Conservation (phyloP, 2,329 filamentous ascomycete species). For the Alternaria alternata region DNA sequence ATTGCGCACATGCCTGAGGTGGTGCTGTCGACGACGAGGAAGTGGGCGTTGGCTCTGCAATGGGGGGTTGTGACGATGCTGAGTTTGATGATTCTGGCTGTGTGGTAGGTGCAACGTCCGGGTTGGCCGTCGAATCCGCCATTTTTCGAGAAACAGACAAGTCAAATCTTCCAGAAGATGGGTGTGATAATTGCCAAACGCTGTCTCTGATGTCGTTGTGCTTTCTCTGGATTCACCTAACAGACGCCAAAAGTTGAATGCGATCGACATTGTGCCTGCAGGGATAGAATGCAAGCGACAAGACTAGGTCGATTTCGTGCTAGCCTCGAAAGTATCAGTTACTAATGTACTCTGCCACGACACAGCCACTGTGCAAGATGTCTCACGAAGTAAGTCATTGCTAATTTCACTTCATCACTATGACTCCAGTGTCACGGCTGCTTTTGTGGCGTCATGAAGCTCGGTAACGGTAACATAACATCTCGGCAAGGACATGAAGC, state of each 20-base stretch:
- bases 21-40: constrained; percentile 23
- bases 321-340: neutral
- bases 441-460: too few species aligned
- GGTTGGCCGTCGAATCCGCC: neutral
- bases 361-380: neutral
- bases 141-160: neutral
- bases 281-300: constrained; percentile 4
- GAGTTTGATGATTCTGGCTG: constrained; percentile 2
- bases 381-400: neutral
- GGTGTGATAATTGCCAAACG: neutral
- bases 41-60: neutral
- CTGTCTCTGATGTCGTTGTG: constrained; percentile 2
- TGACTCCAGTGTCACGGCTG: too few species aligned
- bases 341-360: neutral
- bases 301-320: neutral
- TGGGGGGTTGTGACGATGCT: constrained; percentile 2
- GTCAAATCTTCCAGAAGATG: neutral
- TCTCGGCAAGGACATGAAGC: too few species aligned
- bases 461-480: too few species aligned
- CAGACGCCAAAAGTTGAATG: constrained; percentile 8
- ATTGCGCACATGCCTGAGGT: constrained; percentile 33
- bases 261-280: constrained; percentile 14
- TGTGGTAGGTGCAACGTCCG: neutral
- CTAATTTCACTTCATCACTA: too few species aligned
- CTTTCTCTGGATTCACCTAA: neutral